These are phyloP conservation scores for Aspergillus sergii DNA, from an alignment of 2,329 filamentous ascomycete species.

Conservation along the genomic window DNA sequence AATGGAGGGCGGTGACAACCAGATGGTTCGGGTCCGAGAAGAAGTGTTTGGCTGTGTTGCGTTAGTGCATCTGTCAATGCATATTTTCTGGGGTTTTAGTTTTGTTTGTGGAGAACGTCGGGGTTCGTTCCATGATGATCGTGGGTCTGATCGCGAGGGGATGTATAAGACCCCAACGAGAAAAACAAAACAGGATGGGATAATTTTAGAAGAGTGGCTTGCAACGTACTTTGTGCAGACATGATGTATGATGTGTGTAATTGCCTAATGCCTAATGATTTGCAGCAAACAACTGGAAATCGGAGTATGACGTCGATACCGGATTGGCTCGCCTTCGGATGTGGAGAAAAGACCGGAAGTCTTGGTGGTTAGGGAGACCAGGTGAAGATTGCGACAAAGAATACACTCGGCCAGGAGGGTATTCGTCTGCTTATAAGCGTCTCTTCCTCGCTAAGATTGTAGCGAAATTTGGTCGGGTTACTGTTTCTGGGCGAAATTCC, in stretches of 20 bases:
- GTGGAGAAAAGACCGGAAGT: slow-evolving; percentile 10
- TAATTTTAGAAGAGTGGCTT: neutral
- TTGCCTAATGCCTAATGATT: slow-evolving; percentile 16
- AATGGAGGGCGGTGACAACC: slow-evolving; percentile 74
- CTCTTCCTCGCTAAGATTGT: neutral
- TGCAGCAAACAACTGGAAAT: slow-evolving; percentile 6
- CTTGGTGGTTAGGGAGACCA: neutral
- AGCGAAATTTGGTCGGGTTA: neutral
- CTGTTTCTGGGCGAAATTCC: slow-evolving; percentile 10
- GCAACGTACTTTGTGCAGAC: slow-evolving; percentile 36
- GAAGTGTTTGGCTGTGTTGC: slow-evolving; percentile 72
- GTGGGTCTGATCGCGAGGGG: slow-evolving; percentile 13
- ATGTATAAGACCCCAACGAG: neutral
- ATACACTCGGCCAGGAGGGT: neutral
- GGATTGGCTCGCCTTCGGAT: slow-evolving; percentile 7
- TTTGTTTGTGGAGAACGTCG: slow-evolving; percentile 16
- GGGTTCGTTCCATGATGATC: slow-evolving; percentile 10
- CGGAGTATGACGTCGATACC: slow-evolving; percentile 16
- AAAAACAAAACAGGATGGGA: neutral
- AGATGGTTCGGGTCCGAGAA: slow-evolving; percentile 80
- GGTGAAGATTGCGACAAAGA: neutral
- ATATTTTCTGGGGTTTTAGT: slow-evolving; percentile 7
- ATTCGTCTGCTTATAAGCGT: slow-evolving; percentile 14
- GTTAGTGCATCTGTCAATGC: slow-evolving; percentile 20
- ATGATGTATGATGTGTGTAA: slow-evolving; percentile 26